Evolutionary conservation across 2,329 filamentous ascomycete species (phyloP).

Genomic region (Ceratocystis harringtonii): DNA sequence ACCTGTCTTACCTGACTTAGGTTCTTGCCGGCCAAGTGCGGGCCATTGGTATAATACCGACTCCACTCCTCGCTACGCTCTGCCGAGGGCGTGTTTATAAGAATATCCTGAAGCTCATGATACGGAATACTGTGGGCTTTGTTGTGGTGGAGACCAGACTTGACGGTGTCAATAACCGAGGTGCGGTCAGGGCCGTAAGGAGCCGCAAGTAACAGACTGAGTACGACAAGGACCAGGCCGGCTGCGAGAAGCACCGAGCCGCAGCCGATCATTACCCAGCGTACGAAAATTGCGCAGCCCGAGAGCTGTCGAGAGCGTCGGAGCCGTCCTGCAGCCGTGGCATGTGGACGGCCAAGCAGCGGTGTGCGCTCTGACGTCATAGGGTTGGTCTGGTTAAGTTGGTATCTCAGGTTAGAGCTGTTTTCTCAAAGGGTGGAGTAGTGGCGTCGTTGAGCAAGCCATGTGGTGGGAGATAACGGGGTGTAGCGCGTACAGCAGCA

Average conservation of each 20-base stretch:
- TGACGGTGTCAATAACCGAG: constrained; percentile 4
- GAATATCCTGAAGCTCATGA: constrained; percentile 39
- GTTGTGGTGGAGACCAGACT: constrained; percentile 1
- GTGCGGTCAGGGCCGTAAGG: constrained; percentile 1
- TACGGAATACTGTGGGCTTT: constrained; percentile 22
- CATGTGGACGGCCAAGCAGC: not conserved
- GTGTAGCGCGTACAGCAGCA: too few relatives aligned
- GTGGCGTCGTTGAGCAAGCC: not conserved
- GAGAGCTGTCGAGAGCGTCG: not conserved
- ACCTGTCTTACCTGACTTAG: constrained; percentile 43
- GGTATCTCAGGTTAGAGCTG: too few relatives aligned
- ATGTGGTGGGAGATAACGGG: too few relatives aligned
- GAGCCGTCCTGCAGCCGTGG: not conserved
- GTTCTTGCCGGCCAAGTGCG: constrained; percentile 65
- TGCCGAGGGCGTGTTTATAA: constrained; percentile 43
- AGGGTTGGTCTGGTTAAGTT: too few relatives aligned
- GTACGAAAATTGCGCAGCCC: not conserved
- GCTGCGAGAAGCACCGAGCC: not conserved
- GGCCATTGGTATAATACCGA: constrained; percentile 60
- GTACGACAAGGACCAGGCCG: not conserved
- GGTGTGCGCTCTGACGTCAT: constrained; percentile 3
- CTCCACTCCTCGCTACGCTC: constrained; percentile 54
- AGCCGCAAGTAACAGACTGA: not conserved
- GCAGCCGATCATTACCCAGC: constrained; percentile 5
- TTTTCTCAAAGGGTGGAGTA: not conserved